Percentiles rank a stretch among this genome's conserved stretches.
Evolutionary conservation across 139 green algal species (phyloP).

Genomic region (Volvox africanus): DNA sequence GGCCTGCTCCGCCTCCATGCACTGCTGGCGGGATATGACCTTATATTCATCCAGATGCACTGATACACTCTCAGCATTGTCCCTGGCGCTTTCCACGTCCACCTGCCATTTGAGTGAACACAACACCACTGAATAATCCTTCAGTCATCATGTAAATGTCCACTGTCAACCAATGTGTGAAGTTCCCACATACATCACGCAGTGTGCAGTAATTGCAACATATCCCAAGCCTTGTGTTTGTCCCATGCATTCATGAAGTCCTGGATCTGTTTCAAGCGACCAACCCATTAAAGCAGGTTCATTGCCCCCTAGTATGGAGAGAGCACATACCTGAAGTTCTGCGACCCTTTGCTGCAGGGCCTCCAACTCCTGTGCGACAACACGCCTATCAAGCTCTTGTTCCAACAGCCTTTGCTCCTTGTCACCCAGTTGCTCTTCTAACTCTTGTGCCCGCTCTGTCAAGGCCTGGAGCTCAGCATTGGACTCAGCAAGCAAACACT

Average conservation of each 20-base stretch:
- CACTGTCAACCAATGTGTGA: too few relatives aligned
- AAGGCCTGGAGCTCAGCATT: not conserved
- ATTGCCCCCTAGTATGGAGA: not conserved
- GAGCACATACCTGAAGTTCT: not conserved
- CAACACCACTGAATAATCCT: not conserved
- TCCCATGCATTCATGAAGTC: too few relatives aligned
- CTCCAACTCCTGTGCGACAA: not conserved
- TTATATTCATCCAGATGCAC: conserved; percentile 16
- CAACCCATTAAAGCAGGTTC: too few relatives aligned
- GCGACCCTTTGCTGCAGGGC: not conserved
- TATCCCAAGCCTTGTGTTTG: too few relatives aligned
- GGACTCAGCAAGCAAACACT: not conserved
- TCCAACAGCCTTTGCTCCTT: not conserved
- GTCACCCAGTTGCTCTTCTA: not conserved
- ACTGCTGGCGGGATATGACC: not conserved
- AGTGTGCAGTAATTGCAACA: too few relatives aligned
- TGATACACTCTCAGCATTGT: not conserved
- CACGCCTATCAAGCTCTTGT: not conserved
- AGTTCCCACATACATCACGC: too few relatives aligned
- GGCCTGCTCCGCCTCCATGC: not conserved
- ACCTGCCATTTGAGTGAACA: not conserved
- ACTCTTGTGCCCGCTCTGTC: not conserved
- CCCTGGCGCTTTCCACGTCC: not conserved
- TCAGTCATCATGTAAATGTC: too few relatives aligned
- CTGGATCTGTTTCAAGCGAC: too few relatives aligned